Percentiles rank a stretch among this genome's conserved stretches.
phyloP scores from a whole-genome alignment of 306 rosid species.

The Styphnolobium japonicum region DNA sequence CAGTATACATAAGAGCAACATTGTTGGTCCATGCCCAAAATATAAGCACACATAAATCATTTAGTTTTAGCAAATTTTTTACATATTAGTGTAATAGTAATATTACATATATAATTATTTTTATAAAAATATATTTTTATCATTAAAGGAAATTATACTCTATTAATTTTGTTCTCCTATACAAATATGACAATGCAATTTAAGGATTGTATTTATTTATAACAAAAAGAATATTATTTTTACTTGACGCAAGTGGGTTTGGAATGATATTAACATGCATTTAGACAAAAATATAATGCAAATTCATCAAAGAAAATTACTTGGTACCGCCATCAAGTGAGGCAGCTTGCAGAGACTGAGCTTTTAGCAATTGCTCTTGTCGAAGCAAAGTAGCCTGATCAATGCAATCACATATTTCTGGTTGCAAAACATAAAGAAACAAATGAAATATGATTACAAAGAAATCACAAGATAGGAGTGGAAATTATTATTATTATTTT shows the following conservation, averaged over 20 bases:
- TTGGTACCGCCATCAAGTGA: constrained; percentile 87
- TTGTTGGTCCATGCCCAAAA: no score
- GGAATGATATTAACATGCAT: constrained; percentile 14
- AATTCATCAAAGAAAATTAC: constrained; percentile 43
- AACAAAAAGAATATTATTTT: constrained; percentile 15
- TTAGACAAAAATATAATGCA: not conserved
- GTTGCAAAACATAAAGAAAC: constrained; percentile 41
- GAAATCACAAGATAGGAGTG: not conserved
- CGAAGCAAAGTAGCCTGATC: constrained; percentile 86
- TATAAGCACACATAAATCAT: no score
- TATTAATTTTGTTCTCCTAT: no score
- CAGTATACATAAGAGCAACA: no score
- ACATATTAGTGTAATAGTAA: no score
- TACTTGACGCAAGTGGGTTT: constrained; percentile 15
- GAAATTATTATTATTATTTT: not conserved
- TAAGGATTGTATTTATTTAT: no score
- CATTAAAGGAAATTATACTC: no score
- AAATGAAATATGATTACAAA: constrained; percentile 17
- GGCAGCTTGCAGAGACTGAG: constrained; percentile 76
- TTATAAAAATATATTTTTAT: no score
- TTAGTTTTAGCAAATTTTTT: no score
- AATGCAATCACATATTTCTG: constrained; percentile 80
- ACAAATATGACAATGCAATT: no score
- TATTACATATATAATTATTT: no score
- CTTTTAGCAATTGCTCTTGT: constrained; percentile 89